Evolutionary conservation across 2,329 filamentous ascomycete genomes (phyloP).

Genomic region (Botrytis pseudocinerea): DNA sequence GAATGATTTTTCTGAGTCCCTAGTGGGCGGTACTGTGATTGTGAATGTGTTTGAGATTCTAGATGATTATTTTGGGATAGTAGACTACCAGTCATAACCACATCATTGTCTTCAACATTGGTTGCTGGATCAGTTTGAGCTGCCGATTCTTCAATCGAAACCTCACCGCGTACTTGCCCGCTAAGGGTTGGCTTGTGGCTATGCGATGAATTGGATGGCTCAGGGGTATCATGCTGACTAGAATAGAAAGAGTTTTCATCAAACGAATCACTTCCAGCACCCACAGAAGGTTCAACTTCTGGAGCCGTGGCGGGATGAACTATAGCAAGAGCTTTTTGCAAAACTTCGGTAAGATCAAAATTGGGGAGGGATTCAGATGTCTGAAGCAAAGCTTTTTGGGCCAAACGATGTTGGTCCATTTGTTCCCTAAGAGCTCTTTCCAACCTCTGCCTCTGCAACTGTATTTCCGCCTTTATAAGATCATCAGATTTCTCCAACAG

Average conservation of each 20-base stretch:
- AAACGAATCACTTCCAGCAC: constrained; percentile 75
- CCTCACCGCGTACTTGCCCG: constrained; percentile 32
- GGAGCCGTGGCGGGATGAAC: constrained; percentile 64
- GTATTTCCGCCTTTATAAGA: constrained; percentile 77
- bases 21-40: constrained; percentile 25
- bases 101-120: constrained; percentile 32
- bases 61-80: constrained; percentile 38
- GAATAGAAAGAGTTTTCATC: constrained; percentile 97
- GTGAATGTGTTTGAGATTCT: constrained; percentile 32
- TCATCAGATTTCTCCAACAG: constrained; percentile 84
- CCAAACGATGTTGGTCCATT: constrained; percentile 60
- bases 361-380: constrained; percentile 57
- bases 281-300: constrained; percentile 56
- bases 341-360: constrained; percentile 71
- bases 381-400: constrained; percentile 47
- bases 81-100: constrained; percentile 36
- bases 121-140: constrained; percentile 29
- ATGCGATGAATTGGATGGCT: constrained; percentile 48
- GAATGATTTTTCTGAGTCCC: constrained; percentile 7
- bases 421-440: constrained; percentile 78
- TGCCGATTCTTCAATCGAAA: constrained; percentile 31
- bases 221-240: constrained; percentile 81
- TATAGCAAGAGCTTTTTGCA: constrained; percentile 68
- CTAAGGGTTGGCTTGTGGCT: constrained; percentile 34
- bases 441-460: constrained; percentile 76